A percentile compares a stretch with the other conserved stretches of the same genome.
These are phyloP conservation scores for Chimonanthus praecox DNA, from an alignment of 164 flowering plant genomes.

Conservation along the genomic window DNA sequence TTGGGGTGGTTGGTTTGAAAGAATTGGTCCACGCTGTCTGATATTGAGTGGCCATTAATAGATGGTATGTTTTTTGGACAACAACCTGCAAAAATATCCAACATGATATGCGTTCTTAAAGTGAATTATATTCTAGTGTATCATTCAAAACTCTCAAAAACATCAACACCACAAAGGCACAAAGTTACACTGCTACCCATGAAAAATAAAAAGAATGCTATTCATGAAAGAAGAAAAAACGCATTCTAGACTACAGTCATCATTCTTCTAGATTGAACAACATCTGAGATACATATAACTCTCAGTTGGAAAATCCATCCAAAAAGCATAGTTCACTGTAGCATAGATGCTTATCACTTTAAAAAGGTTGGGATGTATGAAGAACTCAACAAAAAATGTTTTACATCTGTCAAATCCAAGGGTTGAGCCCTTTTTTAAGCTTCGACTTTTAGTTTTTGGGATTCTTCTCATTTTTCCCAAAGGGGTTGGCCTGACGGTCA, in stretches of 20 bases:
- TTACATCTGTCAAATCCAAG: not conserved
- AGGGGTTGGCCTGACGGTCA: not conserved
- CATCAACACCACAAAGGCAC: not conserved
- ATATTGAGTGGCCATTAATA: conserved; percentile 57
- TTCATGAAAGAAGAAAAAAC: not conserved
- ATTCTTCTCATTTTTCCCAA: not conserved
- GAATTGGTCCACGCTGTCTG: conserved; percentile 77
- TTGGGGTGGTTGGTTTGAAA: conserved; percentile 78
- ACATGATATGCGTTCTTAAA: not conserved
- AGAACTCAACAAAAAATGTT: not conserved
- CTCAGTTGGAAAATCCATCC: not conserved
- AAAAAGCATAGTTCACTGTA: not conserved
- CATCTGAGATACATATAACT: too few species aligned
- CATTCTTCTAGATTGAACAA: not conserved
- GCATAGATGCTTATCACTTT: not conserved
- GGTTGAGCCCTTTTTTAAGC: not conserved
- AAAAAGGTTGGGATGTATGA: not conserved
- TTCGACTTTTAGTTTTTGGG: not conserved
- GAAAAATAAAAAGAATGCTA: not conserved
- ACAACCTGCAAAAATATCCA: conserved; percentile 52
- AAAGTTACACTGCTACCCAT: not conserved
- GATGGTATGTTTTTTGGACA: conserved; percentile 82
- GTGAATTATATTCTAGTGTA: too few species aligned
- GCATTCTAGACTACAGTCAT: not conserved
- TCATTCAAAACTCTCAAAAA: not conserved